These are phyloP conservation scores for Diaporthe sp. DNA, from an alignment of 2,329 filamentous ascomycete species.

Conservation along the genomic window DNA sequence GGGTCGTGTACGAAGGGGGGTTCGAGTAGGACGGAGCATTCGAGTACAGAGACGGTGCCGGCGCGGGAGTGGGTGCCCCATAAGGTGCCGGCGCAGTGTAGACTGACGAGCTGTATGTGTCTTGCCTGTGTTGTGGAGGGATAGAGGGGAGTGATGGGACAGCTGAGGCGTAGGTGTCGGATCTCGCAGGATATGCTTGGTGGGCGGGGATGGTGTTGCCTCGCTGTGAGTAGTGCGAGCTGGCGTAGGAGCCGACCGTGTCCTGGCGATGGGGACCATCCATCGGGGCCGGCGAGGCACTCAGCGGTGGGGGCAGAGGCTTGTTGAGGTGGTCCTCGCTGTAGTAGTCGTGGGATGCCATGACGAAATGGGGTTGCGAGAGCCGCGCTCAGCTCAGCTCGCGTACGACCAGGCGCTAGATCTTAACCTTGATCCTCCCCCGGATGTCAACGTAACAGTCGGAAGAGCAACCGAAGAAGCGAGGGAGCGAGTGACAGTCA, in stretches of 20 bases:
- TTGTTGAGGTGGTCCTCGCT: slow-evolving; percentile 45
- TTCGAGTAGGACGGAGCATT: slow-evolving; percentile 48
- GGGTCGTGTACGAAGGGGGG: slow-evolving; percentile 52
- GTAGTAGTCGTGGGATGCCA: slow-evolving; percentile 79
- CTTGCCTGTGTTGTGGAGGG: slow-evolving; percentile 36
- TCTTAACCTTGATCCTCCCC: slow-evolving; percentile 3
- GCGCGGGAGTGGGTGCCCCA: slow-evolving; percentile 57
- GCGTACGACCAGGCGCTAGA: slow-evolving; percentile 26
- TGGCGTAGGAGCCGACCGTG: slow-evolving; percentile 29
- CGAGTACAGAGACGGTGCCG: slow-evolving; percentile 50
- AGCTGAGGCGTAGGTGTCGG: slow-evolving; percentile 34
- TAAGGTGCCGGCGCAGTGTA: slow-evolving; percentile 56
- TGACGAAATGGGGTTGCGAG: slow-evolving; percentile 51
- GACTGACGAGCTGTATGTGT: slow-evolving; percentile 38
- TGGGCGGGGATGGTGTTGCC: slow-evolving; percentile 52
- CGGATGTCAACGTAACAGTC: slow-evolving; percentile 31
- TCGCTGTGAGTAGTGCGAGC: slow-evolving; percentile 51
- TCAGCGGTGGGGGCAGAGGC: slow-evolving; percentile 40
- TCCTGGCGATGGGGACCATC: slow-evolving; percentile 37
- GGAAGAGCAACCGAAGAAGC: background rate
- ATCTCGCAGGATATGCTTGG: slow-evolving; percentile 34
- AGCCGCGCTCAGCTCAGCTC: slow-evolving; percentile 43
- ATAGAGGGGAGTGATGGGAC: slow-evolving; percentile 28
- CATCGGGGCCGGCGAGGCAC: slow-evolving; percentile 40
- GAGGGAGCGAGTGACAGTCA: slow-evolving; percentile 8